phyloP scores from a whole-genome alignment of 2,329 filamentous ascomycete genomes.

The Penicillium sp. region DNA sequence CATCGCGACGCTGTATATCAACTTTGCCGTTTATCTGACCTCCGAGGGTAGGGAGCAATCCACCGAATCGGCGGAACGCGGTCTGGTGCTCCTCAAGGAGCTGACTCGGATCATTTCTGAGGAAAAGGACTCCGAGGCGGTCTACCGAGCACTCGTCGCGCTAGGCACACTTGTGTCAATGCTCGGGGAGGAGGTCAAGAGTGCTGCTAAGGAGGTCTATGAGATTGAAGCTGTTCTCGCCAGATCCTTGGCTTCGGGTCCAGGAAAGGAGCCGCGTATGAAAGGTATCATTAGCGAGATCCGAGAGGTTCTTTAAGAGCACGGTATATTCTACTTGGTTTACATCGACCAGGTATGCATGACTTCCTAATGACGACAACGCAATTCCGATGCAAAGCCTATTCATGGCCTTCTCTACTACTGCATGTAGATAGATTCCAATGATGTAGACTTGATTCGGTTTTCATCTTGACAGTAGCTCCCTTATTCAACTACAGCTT shows the following conservation, averaged over 20 bases:
- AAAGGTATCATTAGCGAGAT: conserved; percentile 60
- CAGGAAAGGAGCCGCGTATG: conserved; percentile 58
- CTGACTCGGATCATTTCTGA: conserved; percentile 60
- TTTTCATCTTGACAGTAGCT: neutral
- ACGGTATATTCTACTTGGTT: conserved; percentile 24
- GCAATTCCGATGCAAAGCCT: conserved; percentile 7
- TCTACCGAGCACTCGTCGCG: conserved; percentile 78
- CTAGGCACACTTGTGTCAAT: conserved; percentile 68
- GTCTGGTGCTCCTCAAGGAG: conserved; percentile 57
- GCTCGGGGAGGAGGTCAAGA: conserved; percentile 58
- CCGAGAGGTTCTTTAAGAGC: conserved; percentile 34
- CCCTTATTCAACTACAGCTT: conserved; percentile 27
- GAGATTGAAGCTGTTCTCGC: conserved; percentile 49
- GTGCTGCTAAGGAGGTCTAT: conserved; percentile 56
- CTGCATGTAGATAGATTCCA: neutral
- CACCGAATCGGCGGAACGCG: conserved; percentile 46
- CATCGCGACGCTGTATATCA: conserved; percentile 75
- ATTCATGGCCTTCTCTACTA: neutral
- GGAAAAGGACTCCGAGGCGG: conserved; percentile 73
- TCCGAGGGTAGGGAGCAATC: conserved; percentile 39
- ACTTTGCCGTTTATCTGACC: conserved; percentile 72
- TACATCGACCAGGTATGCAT: conserved; percentile 12
- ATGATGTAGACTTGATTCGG: neutral
- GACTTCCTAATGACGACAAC: conserved; percentile 18
- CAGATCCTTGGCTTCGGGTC: conserved; percentile 46